Conservation (phyloP, 768 basidiomycete genomes). For the Boletus rex-veris region DNA sequence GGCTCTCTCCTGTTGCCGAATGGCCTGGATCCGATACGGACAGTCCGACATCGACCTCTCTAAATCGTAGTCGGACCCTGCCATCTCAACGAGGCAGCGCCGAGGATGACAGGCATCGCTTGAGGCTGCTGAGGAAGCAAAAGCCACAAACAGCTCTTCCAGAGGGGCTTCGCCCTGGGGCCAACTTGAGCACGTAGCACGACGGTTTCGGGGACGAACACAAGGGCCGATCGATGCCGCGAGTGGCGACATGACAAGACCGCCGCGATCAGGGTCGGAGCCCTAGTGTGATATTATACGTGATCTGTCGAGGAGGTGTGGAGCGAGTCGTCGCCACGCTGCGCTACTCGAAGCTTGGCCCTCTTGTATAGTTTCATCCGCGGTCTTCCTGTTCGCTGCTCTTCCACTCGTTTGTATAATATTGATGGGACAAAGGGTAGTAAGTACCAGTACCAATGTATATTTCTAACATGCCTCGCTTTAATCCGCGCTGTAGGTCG, state of each 20-base stretch:
- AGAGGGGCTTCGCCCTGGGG: slow-evolving; percentile 16
- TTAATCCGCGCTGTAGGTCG: too few relatives aligned
- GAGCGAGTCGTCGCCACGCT: slow-evolving; percentile 5
- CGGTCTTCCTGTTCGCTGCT: background rate
- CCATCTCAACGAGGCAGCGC: slow-evolving; percentile 35
- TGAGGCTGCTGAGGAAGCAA: slow-evolving; percentile 49
- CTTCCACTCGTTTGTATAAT: background rate
- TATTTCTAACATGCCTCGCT: background rate
- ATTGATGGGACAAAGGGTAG: background rate
- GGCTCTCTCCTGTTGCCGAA: slow-evolving; percentile 50
- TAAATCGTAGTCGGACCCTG: slow-evolving; percentile 60
- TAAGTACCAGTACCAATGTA: background rate
- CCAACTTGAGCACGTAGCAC: slow-evolving; percentile 22
- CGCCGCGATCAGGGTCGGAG: background rate
- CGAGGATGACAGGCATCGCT: slow-evolving; percentile 38
- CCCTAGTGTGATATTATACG: slow-evolving; percentile 3
- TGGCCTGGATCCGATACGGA: slow-evolving; percentile 32
- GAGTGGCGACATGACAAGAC: slow-evolving; percentile 6
- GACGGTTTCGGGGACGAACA: background rate
- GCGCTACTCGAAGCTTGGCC: background rate
- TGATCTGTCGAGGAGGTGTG: slow-evolving; percentile 17
- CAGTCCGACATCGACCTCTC: slow-evolving; percentile 32
- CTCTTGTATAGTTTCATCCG: slow-evolving; percentile 4
- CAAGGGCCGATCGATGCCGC: background rate
- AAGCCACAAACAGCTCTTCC: slow-evolving; percentile 39